Percentiles rank a stretch among this genome's conserved stretches.
phyloP scores from a whole-genome alignment of 306 rosid genomes.

The Fagus sylvatica region DNA sequence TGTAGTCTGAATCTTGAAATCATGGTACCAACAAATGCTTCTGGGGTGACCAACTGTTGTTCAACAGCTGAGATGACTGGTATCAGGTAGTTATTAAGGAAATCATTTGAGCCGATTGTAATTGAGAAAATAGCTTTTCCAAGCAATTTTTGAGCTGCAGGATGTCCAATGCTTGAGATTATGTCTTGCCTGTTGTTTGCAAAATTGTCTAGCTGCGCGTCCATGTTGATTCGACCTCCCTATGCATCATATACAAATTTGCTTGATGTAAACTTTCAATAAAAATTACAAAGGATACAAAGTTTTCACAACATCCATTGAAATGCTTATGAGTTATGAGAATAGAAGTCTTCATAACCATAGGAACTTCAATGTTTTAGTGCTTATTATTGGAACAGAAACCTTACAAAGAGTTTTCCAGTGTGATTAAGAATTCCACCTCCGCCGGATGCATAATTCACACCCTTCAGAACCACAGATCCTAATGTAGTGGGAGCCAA shows the following conservation, averaged over 20 bases:
- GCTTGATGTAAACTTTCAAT: neutral
- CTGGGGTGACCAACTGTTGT: slow-evolving; percentile 32
- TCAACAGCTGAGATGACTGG: slow-evolving; percentile 33
- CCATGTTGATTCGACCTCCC: slow-evolving; percentile 66
- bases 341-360: no score
- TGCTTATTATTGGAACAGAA: slow-evolving; percentile 8
- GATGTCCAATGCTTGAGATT: slow-evolving; percentile 46
- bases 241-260: slow-evolving; percentile 20
- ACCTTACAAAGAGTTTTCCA: slow-evolving; percentile 57
- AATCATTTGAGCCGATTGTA: slow-evolving; percentile 69
- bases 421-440: slow-evolving; percentile 70
- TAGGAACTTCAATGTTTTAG: no score
- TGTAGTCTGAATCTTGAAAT: slow-evolving; percentile 54
- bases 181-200: slow-evolving; percentile 68
- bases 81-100: slow-evolving; percentile 61
- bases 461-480: slow-evolving; percentile 52
- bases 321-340: neutral
- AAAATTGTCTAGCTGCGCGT: slow-evolving; percentile 62
- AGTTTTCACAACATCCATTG: neutral
- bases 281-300: no score
- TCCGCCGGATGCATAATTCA: slow-evolving; percentile 78
- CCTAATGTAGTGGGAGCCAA: slow-evolving; percentile 62
- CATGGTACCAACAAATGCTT: slow-evolving; percentile 49
- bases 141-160: slow-evolving; percentile 38
- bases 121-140: slow-evolving; percentile 47